Percentiles rank a stretch among this genome's conserved stretches.
Evolutionary conservation across 2,329 filamentous ascomycete species (phyloP).

Genomic region (Penicillium thymicola): DNA sequence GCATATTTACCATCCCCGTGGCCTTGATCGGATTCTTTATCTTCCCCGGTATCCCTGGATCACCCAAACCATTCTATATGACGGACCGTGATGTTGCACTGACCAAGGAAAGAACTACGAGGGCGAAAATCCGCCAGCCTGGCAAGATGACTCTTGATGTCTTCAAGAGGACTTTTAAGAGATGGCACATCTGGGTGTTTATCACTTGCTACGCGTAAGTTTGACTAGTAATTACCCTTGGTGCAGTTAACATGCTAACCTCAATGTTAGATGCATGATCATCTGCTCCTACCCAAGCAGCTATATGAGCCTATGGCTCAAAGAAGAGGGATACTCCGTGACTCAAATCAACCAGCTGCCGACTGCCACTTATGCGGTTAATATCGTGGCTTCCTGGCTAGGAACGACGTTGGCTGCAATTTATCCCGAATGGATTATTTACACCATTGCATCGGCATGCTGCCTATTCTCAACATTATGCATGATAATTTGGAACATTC

Average conservation of each 20-base stretch:
- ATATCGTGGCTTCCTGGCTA: conserved; percentile 49
- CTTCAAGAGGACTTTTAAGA: conserved; percentile 44
- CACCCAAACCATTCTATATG: conserved; percentile 41
- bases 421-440: conserved; percentile 51
- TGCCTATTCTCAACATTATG: conserved; percentile 47
- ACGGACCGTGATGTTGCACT: conserved; percentile 36
- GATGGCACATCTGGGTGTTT: conserved; percentile 55
- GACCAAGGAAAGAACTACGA: conserved; percentile 32
- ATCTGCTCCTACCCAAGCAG: conserved; percentile 44
- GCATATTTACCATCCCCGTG: conserved; percentile 55
- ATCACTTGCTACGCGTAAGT: conserved; percentile 50
- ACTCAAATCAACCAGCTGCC: conserved; percentile 52
- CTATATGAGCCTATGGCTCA: conserved; percentile 56
- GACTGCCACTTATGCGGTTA: conserved; percentile 49
- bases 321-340: conserved; percentile 48
- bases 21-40: conserved; percentile 54
- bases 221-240: background rate
- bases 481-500: conserved; percentile 52
- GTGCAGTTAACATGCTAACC: background rate
- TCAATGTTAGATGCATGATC: conserved; percentile 40
- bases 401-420: conserved; percentile 52
- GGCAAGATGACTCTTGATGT: conserved; percentile 44
- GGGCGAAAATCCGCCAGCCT: conserved; percentile 33
- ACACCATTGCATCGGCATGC: conserved; percentile 41
- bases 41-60: conserved; percentile 42